Evolutionary conservation across 1,284 basidiomycete genomes (phyloP).

Genomic region (Mycosarcoma mackinlayi): DNA sequence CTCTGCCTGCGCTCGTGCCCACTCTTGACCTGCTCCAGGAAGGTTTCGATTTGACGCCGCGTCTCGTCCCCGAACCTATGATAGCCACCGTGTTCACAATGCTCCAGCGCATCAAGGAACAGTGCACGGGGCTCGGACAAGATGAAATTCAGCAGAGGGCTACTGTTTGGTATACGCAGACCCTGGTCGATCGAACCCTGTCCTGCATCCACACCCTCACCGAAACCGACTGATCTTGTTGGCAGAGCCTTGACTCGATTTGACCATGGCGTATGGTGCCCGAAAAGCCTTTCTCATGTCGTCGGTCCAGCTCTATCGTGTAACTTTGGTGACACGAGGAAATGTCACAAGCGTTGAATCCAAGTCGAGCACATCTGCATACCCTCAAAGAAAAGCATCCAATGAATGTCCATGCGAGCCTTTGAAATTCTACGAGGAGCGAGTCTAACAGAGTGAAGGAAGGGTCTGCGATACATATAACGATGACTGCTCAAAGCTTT

Average conservation of each 20-base stretch:
- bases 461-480: no score
- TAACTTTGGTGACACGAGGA: no score
- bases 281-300: no score
- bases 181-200: slow-evolving; percentile 1
- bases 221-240: background rate
- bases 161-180: background rate
- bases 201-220: background rate
- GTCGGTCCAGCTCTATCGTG: no score
- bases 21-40: background rate
- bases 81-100: background rate
- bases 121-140: background rate
- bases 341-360: no score
- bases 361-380: no score
- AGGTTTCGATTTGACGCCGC: background rate
- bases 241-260: no score
- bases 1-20: background rate
- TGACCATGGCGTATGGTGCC: no score
- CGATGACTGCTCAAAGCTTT: slow-evolving; percentile 15
- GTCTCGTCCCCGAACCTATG: background rate
- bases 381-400: no score
- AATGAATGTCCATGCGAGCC: no score
- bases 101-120: background rate
- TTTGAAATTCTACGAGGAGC: no score
- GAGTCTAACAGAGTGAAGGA: no score
- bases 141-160: background rate